Base-by-base conservation (phyloP, 768 basidiomycete species). In the Pisolithus tinctorius region DNA sequence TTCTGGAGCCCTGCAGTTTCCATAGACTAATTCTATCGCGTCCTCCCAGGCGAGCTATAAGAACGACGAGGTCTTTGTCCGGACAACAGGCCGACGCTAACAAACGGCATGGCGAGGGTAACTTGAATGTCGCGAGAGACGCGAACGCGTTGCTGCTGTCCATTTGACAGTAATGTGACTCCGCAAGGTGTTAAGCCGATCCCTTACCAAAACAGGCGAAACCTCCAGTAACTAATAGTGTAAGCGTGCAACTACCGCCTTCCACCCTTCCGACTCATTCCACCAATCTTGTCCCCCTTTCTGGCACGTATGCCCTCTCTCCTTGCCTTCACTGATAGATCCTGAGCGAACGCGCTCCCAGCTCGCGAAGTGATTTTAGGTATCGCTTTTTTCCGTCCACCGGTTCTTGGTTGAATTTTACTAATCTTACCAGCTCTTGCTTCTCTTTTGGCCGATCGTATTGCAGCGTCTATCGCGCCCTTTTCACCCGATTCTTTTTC, bases 401-500 rank as follows among this genome's bases (percentile, higher is more conserved):
- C n/a, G 53, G 47, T 59, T 58, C 66, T 76, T 53, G 58, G 56
- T 59, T 75, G 70, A 30, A 77, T 72, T 41, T 74, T 67, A 37
- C 87, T 85, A 55, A 93, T 91, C 74, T 90, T 96, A 9, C 69
- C 69, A 1, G 87, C 87, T 57, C 80, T 79, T 34, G 73, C 69
- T 7, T 83, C 76, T 69, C 86, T 94, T 71, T 98, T 97, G 9
- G 88, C 93, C 11, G 81, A 80, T 50, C 94, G 87, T 56, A 96
- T 87, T 1, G 93, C 84, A 14, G 88, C 86, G 38, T 78, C 75
- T 42, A 87, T 69, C 8, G 77, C 71, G 23, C 73, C 76, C 31
- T 66, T 70, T 49, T 83, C 81, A 14, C 76, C 79, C 4, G 71
- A 50, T 49, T 83, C 82, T 47, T 81, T 79, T 56, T 94, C 91